Conservation (phyloP, 1,284 basidiomycete genomes). For the Pyrrhoderma lamaoense region DNA sequence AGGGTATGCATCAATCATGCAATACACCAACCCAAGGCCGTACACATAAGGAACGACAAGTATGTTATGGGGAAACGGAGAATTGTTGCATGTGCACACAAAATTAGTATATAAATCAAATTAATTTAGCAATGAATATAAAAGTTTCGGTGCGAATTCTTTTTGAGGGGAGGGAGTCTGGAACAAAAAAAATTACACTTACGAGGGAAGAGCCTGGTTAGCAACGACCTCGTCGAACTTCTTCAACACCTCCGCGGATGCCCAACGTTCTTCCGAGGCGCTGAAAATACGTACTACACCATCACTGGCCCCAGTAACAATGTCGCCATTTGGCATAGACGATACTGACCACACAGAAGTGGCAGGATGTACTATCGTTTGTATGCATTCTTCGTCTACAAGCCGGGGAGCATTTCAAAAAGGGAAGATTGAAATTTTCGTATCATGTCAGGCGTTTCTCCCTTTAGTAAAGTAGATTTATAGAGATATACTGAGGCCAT, state of each 20-base stretch:
- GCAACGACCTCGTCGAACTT: conserved; percentile 70
- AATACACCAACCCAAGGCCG: too few relatives aligned
- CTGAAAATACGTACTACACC: conserved; percentile 86
- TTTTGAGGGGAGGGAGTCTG: too few relatives aligned
- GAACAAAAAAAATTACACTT: conserved; percentile 9
- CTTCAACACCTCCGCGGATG: conserved; percentile 58
- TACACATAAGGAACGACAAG: too few relatives aligned
- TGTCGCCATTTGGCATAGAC: conserved; percentile 80
- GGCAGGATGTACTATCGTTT: conserved; percentile 87
- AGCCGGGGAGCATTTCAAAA: conserved; percentile 6
- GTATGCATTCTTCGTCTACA: conserved; percentile 68
- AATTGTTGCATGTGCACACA: too few relatives aligned
- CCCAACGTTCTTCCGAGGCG: conserved; percentile 64
- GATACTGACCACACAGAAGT: conserved; percentile 93
- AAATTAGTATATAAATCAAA: too few relatives aligned
- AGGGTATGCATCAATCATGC: too few relatives aligned
- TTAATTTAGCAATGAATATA: too few relatives aligned
- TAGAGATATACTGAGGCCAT: too few relatives aligned
- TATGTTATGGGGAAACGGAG: too few relatives aligned
- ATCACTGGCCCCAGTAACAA: conserved; percentile 88
- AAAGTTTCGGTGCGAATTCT: too few relatives aligned
- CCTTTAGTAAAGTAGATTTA: too few relatives aligned
- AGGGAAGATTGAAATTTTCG: too few relatives aligned
- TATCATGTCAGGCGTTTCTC: background rate
- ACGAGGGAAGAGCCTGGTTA: conserved; percentile 55